Conservation (phyloP, 371 early-diverging fungal species). For the Lichtheimia hyalospora region DNA sequence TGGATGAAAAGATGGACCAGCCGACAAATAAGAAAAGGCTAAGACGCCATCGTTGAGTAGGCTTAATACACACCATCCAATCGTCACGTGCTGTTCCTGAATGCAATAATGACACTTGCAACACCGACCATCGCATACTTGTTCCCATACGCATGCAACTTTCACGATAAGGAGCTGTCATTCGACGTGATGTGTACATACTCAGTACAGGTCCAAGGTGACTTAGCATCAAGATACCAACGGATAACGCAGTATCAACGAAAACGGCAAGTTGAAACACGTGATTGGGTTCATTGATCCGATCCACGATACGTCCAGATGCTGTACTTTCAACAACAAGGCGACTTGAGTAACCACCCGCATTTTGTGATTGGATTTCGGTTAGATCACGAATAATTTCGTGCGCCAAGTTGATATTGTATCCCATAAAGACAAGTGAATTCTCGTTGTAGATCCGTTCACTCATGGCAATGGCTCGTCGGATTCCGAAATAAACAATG, state of each 20-base stretch:
- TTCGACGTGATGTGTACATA: not conserved
- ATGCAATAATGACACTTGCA: not conserved
- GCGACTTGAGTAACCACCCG: not conserved
- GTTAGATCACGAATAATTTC: not conserved
- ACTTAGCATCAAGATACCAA: not conserved
- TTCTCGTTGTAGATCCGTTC: not conserved
- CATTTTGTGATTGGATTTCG: not conserved
- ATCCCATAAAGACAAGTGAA: not conserved
- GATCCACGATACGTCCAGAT: not conserved
- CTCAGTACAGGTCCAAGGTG: not conserved
- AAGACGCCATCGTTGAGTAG: not conserved
- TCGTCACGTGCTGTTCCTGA: not conserved
- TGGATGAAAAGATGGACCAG: not conserved
- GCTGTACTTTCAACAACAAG: not conserved
- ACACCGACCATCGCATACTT: not conserved
- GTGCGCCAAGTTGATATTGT: not conserved
- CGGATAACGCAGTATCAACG: not conserved
- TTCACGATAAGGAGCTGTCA: not conserved
- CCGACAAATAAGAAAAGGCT: not conserved
- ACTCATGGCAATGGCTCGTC: not conserved
- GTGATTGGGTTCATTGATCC: not conserved
- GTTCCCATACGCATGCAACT: constrained; percentile 1
- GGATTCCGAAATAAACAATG: not conserved
- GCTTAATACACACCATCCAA: not conserved
- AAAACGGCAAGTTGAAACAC: not conserved